These are phyloP conservation scores for Auricularia heimuer DNA, from an alignment of 768 basidiomycete species.

Conservation along the genomic window DNA sequence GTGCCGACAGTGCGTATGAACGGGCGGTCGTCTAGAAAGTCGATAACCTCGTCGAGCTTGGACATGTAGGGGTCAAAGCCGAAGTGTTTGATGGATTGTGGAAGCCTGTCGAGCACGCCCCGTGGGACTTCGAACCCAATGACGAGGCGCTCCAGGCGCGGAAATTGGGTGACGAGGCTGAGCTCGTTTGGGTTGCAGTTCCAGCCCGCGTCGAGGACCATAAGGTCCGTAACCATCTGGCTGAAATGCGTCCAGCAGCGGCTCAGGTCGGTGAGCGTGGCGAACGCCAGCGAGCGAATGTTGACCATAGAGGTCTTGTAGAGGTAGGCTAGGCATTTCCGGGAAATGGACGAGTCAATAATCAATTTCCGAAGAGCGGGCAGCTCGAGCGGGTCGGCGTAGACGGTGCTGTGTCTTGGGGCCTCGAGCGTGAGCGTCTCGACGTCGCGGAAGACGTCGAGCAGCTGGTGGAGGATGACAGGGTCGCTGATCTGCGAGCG, in stretches of 20 bases:
- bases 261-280: conserved; percentile 8
- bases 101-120: not conserved
- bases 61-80: not conserved
- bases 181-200: not conserved
- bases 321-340: conserved; percentile 40
- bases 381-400: not conserved
- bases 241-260: conserved; percentile 13
- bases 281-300: conserved; percentile 23
- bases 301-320: conserved; percentile 45
- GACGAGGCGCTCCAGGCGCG: conserved; percentile 32
- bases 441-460: not conserved
- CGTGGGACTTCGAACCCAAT: conserved; percentile 19
- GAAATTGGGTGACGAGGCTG: conserved; percentile 13
- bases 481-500: not conserved
- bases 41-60: not conserved
- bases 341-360: conserved; percentile 3
- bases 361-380: conserved; percentile 3
- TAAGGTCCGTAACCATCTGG: conserved; percentile 5
- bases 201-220: conserved; percentile 7
- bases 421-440: conserved; percentile 1
- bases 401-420: not conserved
- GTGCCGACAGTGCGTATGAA: not conserved
- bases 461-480: not conserved
- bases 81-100: not conserved
- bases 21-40: not conserved